phyloP scores from a whole-genome alignment of 176 grass and related monocot genomes.

The Ensete glaucum region DNA sequence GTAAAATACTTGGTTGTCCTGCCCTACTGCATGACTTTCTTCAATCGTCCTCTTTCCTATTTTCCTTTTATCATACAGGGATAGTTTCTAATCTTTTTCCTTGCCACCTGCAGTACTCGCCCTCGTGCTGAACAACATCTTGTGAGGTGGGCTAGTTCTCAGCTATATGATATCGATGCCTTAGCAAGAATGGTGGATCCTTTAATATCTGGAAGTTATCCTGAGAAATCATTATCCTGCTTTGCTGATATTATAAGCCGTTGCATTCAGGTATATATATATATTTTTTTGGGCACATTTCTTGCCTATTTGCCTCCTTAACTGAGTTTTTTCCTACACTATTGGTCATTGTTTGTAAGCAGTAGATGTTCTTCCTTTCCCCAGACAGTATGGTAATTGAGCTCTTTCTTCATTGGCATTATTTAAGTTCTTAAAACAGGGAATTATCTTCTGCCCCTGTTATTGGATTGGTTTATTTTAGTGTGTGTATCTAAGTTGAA shows the following conservation, averaged over 20 bases:
- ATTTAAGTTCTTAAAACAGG: background rate
- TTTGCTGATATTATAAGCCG: constrained; percentile 81
- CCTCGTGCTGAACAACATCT: constrained; percentile 81
- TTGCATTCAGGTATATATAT: constrained; percentile 75
- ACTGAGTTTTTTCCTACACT: no score
- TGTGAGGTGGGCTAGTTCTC: constrained; percentile 80
- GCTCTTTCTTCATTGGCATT: no score
- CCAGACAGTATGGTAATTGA: no score
- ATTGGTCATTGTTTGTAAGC: no score
- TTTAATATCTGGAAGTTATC: constrained; percentile 60
- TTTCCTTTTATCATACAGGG: background rate
- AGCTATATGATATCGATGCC: constrained; percentile 73
- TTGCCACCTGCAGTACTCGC: constrained; percentile 47
- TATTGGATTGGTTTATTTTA: background rate
- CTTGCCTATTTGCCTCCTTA: background rate
- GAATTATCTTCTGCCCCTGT: background rate
- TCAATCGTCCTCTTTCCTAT: constrained; percentile 14
- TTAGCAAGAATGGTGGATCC: constrained; percentile 88
- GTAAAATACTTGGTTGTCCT: constrained; percentile 28
- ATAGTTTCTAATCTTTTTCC: background rate
- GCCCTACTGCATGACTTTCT: constrained; percentile 1
- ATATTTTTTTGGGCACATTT: background rate
- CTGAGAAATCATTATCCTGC: constrained; percentile 65
- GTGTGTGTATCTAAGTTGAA: background rate
- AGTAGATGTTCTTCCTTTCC: no score